Percentiles rank a stretch among this genome's conserved stretches.
phyloP scores from a whole-genome alignment of 1,284 basidiomycete genomes.

The Malassezia arunalokei region DNA sequence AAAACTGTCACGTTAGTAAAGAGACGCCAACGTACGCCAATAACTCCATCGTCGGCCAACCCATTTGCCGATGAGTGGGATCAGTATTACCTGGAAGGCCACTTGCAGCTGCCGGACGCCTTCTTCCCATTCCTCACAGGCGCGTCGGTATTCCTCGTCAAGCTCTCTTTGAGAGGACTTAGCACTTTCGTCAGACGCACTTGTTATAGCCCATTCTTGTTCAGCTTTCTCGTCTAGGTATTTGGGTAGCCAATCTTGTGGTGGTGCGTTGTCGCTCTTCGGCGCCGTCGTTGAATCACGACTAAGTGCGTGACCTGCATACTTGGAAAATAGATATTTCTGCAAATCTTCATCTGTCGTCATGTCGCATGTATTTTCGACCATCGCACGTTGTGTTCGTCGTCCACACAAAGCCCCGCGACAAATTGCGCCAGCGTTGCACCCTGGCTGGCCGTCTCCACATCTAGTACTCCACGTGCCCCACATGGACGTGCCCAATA shows the following conservation, averaged over 20 bases:
- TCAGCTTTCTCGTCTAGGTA: slow-evolving; percentile 4
- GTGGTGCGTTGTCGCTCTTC: not conserved
- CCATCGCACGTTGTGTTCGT: too few species aligned
- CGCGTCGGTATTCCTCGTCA: slow-evolving; percentile 52
- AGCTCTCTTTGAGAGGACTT: slow-evolving; percentile 58
- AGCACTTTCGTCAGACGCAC: slow-evolving; percentile 8
- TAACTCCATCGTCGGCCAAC: slow-evolving; percentile 71
- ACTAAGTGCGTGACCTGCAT: slow-evolving; percentile 1
- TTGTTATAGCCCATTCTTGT: not conserved
- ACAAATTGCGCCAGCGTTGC: too few species aligned
- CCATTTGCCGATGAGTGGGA: slow-evolving; percentile 79
- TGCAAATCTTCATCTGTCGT: not conserved
- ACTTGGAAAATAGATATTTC: not conserved
- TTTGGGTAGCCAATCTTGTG: not conserved
- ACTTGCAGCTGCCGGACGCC: slow-evolving; percentile 69
- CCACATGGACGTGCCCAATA: too few species aligned
- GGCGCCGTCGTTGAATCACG: not conserved
- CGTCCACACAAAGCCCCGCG: too few species aligned
- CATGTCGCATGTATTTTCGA: not conserved
- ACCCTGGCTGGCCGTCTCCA: too few species aligned
- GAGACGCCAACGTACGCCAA: slow-evolving; percentile 49
- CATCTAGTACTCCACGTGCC: too few species aligned
- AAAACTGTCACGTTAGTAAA: slow-evolving; percentile 6
- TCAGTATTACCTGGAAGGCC: slow-evolving; percentile 63
- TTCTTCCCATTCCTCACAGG: slow-evolving; percentile 84